Percentiles rank a stretch among this genome's conserved stretches.
phyloP scores from a whole-genome alignment of 345 rosid species.

The Moringa oleifera region DNA sequence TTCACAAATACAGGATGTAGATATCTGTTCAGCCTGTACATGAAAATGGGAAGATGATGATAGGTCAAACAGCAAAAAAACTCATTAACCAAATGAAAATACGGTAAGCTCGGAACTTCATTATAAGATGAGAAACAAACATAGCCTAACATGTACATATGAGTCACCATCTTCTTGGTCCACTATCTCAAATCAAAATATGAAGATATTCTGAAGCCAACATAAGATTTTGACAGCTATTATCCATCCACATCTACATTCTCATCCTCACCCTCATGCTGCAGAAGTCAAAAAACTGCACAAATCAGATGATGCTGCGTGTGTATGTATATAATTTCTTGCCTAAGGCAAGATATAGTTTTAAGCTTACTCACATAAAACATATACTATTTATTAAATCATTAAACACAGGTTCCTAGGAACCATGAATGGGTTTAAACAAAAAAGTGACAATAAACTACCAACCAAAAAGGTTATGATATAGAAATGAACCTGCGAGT shows the following conservation, averaged over 20 bases:
- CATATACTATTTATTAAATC: no score
- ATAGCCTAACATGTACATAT: background rate
- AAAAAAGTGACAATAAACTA: background rate
- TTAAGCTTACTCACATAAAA: background rate
- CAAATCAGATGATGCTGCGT: background rate
- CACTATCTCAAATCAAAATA: background rate
- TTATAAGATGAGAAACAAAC: background rate
- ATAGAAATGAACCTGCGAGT: constrained; percentile 30
- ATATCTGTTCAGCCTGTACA: background rate
- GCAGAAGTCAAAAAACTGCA: constrained; percentile 14
- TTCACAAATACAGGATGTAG: background rate
- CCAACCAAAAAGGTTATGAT: background rate
- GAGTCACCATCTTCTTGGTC: background rate
- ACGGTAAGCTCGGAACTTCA: background rate
- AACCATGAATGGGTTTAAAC: background rate
- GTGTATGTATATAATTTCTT: background rate
- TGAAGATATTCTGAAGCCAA: background rate
- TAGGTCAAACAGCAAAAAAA: background rate
- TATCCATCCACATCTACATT: constrained; percentile 33
- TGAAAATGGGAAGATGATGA: background rate
- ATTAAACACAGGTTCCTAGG: background rate
- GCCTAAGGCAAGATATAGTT: background rate
- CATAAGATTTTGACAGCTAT: constrained; percentile 23
- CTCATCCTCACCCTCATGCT: constrained; percentile 42
- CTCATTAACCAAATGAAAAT: background rate